Evolutionary conservation across 371 early-diverging fungal genomes (phyloP).

Genomic region (Furculomyces boomerangus): DNA sequence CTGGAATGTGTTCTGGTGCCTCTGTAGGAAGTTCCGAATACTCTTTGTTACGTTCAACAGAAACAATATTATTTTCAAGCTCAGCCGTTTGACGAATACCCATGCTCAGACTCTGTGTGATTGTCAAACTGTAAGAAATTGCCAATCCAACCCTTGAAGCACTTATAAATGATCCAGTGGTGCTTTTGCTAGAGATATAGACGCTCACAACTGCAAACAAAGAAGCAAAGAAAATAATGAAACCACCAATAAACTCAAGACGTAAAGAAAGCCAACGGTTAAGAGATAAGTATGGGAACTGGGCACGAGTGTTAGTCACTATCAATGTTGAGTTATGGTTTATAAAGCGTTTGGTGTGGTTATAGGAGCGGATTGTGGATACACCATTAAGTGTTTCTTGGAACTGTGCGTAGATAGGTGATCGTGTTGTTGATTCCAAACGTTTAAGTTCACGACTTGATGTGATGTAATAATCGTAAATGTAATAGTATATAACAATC

Average conservation of each 20-base stretch:
- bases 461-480: constrained; percentile 39
- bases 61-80: constrained; percentile 10
- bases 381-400: constrained; percentile 51
- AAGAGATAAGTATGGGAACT: constrained; percentile 10
- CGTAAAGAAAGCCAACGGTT: constrained; percentile 18
- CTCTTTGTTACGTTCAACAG: constrained; percentile 25
- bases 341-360: constrained; percentile 46
- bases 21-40: constrained; percentile 20
- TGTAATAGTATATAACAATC: constrained; percentile 25
- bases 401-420: constrained; percentile 64
- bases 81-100: constrained; percentile 30
- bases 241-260: constrained; percentile 17
- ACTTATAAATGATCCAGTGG: constrained; percentile 19
- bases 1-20: constrained; percentile 32
- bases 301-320: constrained; percentile 35
- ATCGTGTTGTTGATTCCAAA: constrained; percentile 52
- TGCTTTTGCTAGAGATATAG: constrained; percentile 9
- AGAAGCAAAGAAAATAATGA: constrained; percentile 16
- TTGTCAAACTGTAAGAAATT: constrained; percentile 2
- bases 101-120: constrained; percentile 40
- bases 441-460: constrained; percentile 78
- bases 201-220: constrained; percentile 6
- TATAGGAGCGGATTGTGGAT: constrained; percentile 65
- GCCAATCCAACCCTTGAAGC: constrained; percentile 46
- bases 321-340: constrained; percentile 39